Evolutionary conservation across 176 grass and related monocot genomes (phyloP).

Genomic region (Avena atlantica): DNA sequence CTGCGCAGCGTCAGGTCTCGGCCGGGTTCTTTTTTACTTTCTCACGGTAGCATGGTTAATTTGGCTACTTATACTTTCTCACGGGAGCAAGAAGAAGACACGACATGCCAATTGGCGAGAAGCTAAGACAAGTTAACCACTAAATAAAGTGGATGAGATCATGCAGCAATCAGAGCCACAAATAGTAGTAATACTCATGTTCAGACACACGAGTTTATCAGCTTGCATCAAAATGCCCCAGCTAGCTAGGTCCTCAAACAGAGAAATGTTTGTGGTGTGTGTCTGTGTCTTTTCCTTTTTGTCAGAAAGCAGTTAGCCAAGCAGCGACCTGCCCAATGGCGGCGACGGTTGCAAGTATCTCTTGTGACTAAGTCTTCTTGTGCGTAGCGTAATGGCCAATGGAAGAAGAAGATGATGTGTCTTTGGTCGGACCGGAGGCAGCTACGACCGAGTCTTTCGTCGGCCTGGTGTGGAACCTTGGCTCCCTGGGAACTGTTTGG

Average conservation of each 20-base stretch:
- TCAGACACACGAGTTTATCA: constrained; percentile 4
- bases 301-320: constrained; percentile 13
- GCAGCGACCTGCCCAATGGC: neutral
- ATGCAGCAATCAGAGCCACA: neutral
- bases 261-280: constrained; percentile 9
- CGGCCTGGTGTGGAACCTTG: constrained; percentile 65
- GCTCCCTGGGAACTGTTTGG: constrained; percentile 70
- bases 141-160: neutral
- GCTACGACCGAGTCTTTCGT: constrained; percentile 49
- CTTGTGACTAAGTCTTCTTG: neutral
- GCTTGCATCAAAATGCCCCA: neutral
- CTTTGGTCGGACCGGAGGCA: neutral
- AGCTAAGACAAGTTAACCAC: neutral
- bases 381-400: neutral
- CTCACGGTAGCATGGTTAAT: neutral
- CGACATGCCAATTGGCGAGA: constrained; percentile 7
- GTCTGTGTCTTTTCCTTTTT: neutral
- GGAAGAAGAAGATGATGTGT: neutral
- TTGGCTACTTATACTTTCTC: no score
- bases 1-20: constrained; percentile 1
- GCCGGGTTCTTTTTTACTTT: neutral
- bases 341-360: neutral
- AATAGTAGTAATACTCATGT: neutral
- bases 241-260: neutral
- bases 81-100: neutral